phyloP scores from a whole-genome alignment of 352 stramenopile genomes.

The Phytopythium ostracodes region DNA sequence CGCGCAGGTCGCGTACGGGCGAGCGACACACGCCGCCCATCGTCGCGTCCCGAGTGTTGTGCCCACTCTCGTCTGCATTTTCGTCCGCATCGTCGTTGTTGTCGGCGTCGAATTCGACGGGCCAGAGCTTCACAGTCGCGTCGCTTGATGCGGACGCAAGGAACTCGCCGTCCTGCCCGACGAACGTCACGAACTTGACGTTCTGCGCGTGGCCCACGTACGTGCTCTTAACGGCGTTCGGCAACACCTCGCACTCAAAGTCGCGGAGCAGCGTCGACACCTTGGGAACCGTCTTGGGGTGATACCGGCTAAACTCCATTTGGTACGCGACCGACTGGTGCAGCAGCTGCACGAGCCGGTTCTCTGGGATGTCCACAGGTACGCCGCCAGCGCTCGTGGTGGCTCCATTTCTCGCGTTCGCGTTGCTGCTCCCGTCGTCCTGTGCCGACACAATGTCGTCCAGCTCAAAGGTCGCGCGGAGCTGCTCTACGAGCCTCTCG shows the following conservation, averaged over 20 bases:
- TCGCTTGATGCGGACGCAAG: slow-evolving; percentile 84
- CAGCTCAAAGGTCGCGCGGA: slow-evolving; percentile 77
- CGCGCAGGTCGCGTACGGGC: slow-evolving; percentile 59
- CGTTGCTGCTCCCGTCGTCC: slow-evolving; percentile 18
- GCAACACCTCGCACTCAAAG: slow-evolving; percentile 85
- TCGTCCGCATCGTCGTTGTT: neutral
- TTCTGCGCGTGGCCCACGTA: slow-evolving; percentile 86
- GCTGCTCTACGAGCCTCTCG: slow-evolving; percentile 83
- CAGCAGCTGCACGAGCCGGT: slow-evolving; percentile 74
- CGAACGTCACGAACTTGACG: slow-evolving; percentile 87
- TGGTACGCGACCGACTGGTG: slow-evolving; percentile 88
- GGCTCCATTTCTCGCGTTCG: neutral
- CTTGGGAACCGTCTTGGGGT: slow-evolving; percentile 83
- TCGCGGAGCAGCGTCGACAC: slow-evolving; percentile 79
- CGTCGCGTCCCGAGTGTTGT: slow-evolving; percentile 14
- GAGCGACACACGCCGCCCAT: slow-evolving; percentile 47
- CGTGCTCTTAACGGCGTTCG: slow-evolving; percentile 82
- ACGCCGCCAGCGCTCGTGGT: neutral
- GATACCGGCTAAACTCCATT: slow-evolving; percentile 88
- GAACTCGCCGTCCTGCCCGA: slow-evolving; percentile 79
- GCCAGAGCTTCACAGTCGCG: slow-evolving; percentile 84
- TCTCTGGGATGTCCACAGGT: slow-evolving; percentile 55
- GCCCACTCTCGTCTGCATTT: slow-evolving; percentile 12
- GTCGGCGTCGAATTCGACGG: slow-evolving; percentile 44
- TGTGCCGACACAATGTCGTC: slow-evolving; percentile 62